These are phyloP conservation scores for Hyaloscypha finlandica DNA, from an alignment of 495 filamentous ascomycete species.

Conservation along the genomic window DNA sequence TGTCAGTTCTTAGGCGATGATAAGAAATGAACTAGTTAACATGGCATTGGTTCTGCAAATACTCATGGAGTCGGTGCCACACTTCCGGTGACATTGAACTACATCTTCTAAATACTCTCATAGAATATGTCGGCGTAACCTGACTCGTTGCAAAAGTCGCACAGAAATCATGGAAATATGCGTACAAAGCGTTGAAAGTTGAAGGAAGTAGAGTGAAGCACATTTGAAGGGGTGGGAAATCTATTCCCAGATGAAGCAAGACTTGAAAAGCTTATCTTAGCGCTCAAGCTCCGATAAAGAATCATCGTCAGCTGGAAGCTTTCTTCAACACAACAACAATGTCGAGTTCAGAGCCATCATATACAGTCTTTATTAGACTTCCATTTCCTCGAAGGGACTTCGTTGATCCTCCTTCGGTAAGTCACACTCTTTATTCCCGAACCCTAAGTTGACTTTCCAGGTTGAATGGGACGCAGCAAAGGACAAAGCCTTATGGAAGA, in stretches of 20 bases:
- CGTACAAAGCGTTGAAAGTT: no score
- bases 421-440: constrained; percentile 31
- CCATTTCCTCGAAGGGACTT: constrained; percentile 88
- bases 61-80: no score
- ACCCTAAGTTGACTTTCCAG: constrained; percentile 34
- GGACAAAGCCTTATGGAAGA: constrained; percentile 86
- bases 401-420: constrained; percentile 83
- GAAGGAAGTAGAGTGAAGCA: no score
- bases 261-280: constrained; percentile 19
- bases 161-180: no score
- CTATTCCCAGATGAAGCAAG: no score
- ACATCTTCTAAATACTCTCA: no score
- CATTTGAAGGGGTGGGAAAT: background rate
- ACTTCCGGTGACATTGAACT: no score
- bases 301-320: constrained; percentile 2
- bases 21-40: no score
- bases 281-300: constrained; percentile 26
- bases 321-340: constrained; percentile 15
- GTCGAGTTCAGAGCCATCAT: constrained; percentile 45
- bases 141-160: no score
- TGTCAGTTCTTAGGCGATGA: no score
- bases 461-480: constrained; percentile 68
- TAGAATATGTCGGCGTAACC: no score
- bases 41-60: no score
- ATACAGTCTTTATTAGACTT: constrained; percentile 82